Base-by-base conservation (phyloP, 2,329 filamentous ascomycete species). In the Fusarium continuum region DNA sequence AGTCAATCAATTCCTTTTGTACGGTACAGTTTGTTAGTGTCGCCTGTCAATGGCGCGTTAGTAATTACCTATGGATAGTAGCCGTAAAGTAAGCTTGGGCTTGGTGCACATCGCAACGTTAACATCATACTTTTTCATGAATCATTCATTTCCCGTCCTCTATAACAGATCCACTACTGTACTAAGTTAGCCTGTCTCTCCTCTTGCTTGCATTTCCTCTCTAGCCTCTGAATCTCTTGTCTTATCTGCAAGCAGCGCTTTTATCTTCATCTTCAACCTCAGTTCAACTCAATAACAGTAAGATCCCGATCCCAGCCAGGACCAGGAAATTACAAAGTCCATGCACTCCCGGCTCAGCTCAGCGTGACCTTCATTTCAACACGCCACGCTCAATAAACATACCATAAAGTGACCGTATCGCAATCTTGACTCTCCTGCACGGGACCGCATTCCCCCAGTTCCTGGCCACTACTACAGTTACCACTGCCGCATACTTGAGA, bases 251-350 rank as follows among this genome's bases (percentile, higher is more conserved):
- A 20, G 23, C 20, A 35, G 11, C 17, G 20, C 29, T 25, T 29
- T 22, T n/a, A n/a, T n/a, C n/a, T n/a, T 44, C 7, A 35, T 38
- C 22, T 17, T 34, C 29, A 8, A 22, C n/a, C 26, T 17, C 17
- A 38, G 13, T 28, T 26, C 32, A 32, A 41, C 35, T 26, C 25
- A 36, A 35, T 35, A 43, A 60, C n/a, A n/a, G n/a, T n/a, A 55
- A 10, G 32, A 51, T 51, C 40, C 41, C 38, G 28, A 56, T 46
- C 29, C 43, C 11, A 20, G 38, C 14, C 16, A 29, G 32, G 23
- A 47, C 29, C 32, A 55, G 61, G 61, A 65, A 65, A 65, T 65
- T 65, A 58, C 61, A 52, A 47, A 60, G 61, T 48, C 62, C 51
- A 63, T 59, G 61, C 62, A 34, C 61, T 36, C 47, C 47, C 23